phyloP scores from a whole-genome alignment of 1,139 yeast species.

The Protomyces arabidopsidicola region DNA sequence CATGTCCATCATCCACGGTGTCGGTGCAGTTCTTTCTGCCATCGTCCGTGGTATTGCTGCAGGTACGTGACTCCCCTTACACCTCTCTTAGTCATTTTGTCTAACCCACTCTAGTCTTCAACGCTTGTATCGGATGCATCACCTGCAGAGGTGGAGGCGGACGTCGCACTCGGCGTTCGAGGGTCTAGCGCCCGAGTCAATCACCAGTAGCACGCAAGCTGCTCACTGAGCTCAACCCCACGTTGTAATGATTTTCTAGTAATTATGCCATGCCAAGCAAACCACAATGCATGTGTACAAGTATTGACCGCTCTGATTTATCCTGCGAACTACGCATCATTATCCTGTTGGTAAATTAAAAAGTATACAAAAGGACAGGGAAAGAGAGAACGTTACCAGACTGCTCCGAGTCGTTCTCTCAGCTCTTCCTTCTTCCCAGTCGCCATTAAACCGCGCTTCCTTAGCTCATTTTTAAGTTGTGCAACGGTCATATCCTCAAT shows the following conservation, averaged over 20 bases:
- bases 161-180: background rate
- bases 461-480: conserved; percentile 15
- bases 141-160: background rate
- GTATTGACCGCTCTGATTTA: too few relatives aligned
- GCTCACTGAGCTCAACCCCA: background rate
- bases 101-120: background rate
- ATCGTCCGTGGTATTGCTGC: conserved; percentile 24
- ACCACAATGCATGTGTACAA: too few relatives aligned
- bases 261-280: too few relatives aligned
- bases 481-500: conserved; percentile 22
- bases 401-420: conserved; percentile 2
- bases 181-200: background rate
- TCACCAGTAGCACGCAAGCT: background rate
- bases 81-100: too few relatives aligned
- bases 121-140: conserved; percentile 16
- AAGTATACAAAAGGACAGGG: too few relatives aligned
- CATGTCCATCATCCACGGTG: conserved; percentile 27
- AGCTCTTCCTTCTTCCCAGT: conserved; percentile 17
- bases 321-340: too few relatives aligned
- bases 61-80: background rate
- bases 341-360: too few relatives aligned
- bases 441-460: conserved; percentile 5
- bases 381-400: background rate
- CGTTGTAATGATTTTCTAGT: too few relatives aligned
- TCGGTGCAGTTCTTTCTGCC: conserved; percentile 20